These are phyloP conservation scores for Lobosporangium transversale DNA, from an alignment of 192 early-diverging fungal genomes.

Conservation along the genomic window DNA sequence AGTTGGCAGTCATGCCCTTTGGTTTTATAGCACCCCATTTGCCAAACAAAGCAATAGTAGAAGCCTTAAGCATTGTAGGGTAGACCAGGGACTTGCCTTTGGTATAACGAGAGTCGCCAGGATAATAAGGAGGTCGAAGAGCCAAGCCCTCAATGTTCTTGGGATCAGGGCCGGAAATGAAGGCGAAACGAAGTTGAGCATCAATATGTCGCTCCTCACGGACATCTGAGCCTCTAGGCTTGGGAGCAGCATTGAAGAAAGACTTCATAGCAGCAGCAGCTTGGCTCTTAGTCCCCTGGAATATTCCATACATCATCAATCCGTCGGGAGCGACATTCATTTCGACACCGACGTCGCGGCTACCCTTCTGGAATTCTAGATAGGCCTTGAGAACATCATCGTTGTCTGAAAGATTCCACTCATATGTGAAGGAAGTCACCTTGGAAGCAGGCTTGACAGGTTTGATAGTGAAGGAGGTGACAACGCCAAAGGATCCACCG, in stretches of 20 bases:
- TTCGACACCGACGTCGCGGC: constrained; percentile 44
- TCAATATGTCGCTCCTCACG: constrained; percentile 36
- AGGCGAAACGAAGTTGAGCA: constrained; percentile 37
- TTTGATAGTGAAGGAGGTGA: constrained; percentile 52
- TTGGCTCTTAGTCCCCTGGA: constrained; percentile 32
- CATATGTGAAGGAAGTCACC: constrained; percentile 45
- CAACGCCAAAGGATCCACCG: constrained; percentile 58
- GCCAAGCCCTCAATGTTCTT: constrained; percentile 31
- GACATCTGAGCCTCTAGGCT: constrained; percentile 12
- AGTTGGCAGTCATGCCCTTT: constrained; percentile 23
- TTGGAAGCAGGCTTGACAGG: constrained; percentile 33
- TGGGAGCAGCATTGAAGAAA: constrained; percentile 19
- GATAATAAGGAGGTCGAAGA: constrained; percentile 8
- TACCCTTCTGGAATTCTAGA: constrained; percentile 16
- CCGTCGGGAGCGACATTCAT: constrained; percentile 37
- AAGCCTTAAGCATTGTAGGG: constrained; percentile 22
- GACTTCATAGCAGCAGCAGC: constrained; percentile 17
- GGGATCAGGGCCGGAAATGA: neutral
- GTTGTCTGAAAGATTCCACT: constrained; percentile 25
- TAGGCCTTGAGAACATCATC: constrained; percentile 31
- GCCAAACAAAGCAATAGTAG: constrained; percentile 28
- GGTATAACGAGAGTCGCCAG: constrained; percentile 33
- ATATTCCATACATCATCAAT: constrained; percentile 37
- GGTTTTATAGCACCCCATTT: constrained; percentile 26
- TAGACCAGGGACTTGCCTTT: constrained; percentile 49